These are phyloP conservation scores for Tilletia caries DNA, from an alignment of 1,284 basidiomycete genomes.

Conservation along the genomic window DNA sequence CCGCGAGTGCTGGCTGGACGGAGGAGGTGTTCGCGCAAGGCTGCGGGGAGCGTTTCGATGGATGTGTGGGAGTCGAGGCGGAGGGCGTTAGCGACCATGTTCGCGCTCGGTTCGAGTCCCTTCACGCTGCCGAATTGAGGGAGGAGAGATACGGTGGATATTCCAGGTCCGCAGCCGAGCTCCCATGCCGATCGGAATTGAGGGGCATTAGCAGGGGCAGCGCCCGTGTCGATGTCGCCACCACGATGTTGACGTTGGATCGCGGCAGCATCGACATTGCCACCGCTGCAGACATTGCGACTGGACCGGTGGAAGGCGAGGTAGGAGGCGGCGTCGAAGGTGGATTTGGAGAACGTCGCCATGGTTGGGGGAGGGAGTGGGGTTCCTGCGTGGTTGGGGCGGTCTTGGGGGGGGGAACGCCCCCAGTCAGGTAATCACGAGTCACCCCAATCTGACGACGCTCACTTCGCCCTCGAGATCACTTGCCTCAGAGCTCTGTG, in stretches of 20 bases:
- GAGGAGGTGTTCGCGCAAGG: conserved; percentile 21
- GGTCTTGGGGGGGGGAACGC: no score
- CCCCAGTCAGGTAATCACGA: no score
- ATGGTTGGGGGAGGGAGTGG: no score
- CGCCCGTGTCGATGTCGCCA: no score
- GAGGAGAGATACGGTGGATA: conserved; percentile 62
- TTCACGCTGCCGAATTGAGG: conserved; percentile 63
- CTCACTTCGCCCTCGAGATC: no score
- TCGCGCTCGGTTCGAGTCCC: conserved; percentile 69
- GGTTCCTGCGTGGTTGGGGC: no score
- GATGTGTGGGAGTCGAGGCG: conserved; percentile 32
- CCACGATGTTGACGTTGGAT: no score
- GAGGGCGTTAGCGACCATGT: conserved; percentile 70
- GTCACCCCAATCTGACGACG: no score
- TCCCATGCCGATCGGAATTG: conserved; percentile 59
- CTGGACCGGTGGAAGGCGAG: conserved; percentile 29
- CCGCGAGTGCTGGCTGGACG: no score
- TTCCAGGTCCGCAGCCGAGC: conserved; percentile 78
- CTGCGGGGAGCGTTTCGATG: conserved; percentile 2
- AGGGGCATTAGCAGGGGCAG: no score
- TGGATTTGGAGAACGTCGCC: conserved; percentile 31
- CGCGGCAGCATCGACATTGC: no score
- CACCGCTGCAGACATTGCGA: neutral
- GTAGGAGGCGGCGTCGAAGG: conserved; percentile 35
- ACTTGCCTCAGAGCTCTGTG: no score